Percentiles rank a stretch among this genome's conserved stretches.
phyloP scores from a whole-genome alignment of 1,284 basidiomycete genomes.

The Pisolithus thermaeus region DNA sequence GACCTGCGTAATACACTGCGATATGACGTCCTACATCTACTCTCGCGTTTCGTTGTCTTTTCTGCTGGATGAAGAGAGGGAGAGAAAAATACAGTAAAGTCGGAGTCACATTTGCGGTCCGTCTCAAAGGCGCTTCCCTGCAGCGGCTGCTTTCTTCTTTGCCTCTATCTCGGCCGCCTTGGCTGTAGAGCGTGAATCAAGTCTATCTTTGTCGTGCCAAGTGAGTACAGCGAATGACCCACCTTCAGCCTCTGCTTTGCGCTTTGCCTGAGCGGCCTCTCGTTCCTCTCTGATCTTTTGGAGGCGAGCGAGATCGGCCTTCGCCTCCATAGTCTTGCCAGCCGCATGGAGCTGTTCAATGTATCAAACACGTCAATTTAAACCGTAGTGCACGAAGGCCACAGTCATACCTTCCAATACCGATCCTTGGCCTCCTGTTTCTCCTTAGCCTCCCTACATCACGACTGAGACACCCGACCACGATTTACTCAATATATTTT shows the following conservation, averaged over 20 bases:
- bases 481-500: not conserved
- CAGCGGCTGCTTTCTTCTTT: constrained; percentile 29
- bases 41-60: not conserved
- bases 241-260: constrained; percentile 84
- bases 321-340: constrained; percentile 87
- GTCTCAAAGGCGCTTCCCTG: constrained; percentile 24
- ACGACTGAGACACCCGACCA: constrained; percentile 5
- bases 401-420: constrained; percentile 68
- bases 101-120: not conserved
- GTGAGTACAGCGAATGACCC: constrained; percentile 11
- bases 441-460: constrained; percentile 76
- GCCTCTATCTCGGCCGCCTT: constrained; percentile 40
- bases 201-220: not conserved
- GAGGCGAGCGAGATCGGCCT: constrained; percentile 82
- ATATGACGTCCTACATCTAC: not conserved
- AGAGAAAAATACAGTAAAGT: not conserved
- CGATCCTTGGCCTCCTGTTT: constrained; percentile 82
- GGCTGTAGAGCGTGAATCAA: constrained; percentile 24
- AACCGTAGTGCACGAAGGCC: not conserved
- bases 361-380: not conserved
- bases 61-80: not conserved
- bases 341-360: constrained; percentile 51
- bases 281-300: constrained; percentile 81
- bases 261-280: constrained; percentile 77
- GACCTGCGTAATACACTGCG: not conserved